Conservation (phyloP, 257 asterid genomes). For the Przewalskia tangutica region DNA sequence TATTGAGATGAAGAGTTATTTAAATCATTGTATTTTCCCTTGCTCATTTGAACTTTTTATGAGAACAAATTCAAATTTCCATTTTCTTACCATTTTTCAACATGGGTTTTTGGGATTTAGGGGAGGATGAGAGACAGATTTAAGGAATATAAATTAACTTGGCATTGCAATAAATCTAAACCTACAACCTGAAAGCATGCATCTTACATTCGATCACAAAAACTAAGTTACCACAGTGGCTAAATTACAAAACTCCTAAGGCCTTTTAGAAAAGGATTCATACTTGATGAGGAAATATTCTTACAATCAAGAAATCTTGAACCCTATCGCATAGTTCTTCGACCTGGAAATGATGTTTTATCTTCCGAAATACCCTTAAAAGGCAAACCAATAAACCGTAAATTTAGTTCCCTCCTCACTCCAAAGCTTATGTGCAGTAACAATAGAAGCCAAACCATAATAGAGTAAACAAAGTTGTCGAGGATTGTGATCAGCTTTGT, state of each 20-base stretch:
- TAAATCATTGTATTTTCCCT: too few species aligned
- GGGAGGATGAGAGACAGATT: background rate
- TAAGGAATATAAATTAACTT: background rate
- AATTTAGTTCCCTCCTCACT: background rate
- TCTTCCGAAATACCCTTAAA: background rate
- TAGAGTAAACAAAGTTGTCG: background rate
- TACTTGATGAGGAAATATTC: background rate
- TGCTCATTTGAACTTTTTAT: background rate
- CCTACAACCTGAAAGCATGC: background rate
- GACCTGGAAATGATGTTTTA: background rate
- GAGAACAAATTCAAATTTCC: background rate
- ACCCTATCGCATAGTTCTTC: background rate
- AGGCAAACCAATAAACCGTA: background rate
- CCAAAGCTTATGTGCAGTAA: constrained; percentile 11
- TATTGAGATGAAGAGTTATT: too few species aligned
- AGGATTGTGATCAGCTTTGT: background rate
- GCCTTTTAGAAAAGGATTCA: background rate
- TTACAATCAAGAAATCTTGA: background rate
- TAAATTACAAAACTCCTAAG: background rate
- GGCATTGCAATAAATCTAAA: background rate
- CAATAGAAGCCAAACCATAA: constrained; percentile 12
- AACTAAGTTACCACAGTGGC: background rate
- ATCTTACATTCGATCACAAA: background rate
- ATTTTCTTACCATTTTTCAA: background rate
- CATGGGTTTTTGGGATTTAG: background rate